Base-by-base conservation (phyloP, 2,329 filamentous ascomycete species). In the Cladophialophora yegresii region DNA sequence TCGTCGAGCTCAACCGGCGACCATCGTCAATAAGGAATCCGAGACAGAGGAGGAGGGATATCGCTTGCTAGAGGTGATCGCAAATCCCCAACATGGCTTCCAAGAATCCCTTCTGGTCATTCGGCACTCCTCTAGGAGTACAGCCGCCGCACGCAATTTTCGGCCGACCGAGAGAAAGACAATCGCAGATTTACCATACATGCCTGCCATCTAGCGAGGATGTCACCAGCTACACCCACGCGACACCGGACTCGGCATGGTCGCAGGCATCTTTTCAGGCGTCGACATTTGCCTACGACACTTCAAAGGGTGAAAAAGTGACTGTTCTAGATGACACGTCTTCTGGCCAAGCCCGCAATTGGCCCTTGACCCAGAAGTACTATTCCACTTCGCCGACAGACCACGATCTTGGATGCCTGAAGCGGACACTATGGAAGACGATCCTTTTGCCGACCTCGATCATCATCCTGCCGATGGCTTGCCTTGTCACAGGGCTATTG, bases 381-480 rank as follows among this genome's bases (percentile, higher is more conserved):
- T 63, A 61, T 61, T 58, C 63, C 4, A 43, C 58, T 22, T 59
- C 66, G 28, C 32, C 26, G 13, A 33, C 30, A 13, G 28, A 30
- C 4, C 53, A 57, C 6, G 63, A 66, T 28, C 45, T 56, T 7
- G 26, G 56, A 51, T 68, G 66, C 43, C 61, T 57, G 10, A 54
- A 32, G 23, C n/a, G 32, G 23, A 55, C 43, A 30, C 54, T 68
- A n/a, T 63, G 58, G 56, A 69, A 63, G 54, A 61, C 63, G 4
- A 60, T 71, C 28, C 51, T 69, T 16, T 53, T 67, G 16, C 69
- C 69, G n/a, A 62, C 68, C 1, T 36, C 61, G 2, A 59, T 56
- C 32, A 59, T 71, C n/a, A 60, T 67, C 36, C 20, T 70, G 7
- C 69, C 69, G 6, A 69, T 71, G 66, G 61, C 66, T 4, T 57